Evolutionary conservation across 2,329 filamentous ascomycete species (phyloP).

Genomic region (Allantophomopsis cytisporea): DNA sequence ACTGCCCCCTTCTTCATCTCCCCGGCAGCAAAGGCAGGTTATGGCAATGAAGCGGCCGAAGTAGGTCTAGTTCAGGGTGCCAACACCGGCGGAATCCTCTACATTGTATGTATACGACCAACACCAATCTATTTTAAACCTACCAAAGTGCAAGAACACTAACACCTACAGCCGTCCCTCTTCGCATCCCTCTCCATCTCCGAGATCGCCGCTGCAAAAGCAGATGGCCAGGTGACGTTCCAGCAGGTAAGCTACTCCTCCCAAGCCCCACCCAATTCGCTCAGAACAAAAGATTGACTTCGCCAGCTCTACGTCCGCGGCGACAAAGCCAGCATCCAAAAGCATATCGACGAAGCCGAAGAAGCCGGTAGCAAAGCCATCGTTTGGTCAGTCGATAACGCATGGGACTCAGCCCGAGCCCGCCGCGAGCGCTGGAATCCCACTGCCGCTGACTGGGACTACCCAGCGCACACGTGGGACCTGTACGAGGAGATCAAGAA

Average conservation of each 20-base stretch:
- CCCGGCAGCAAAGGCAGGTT: conserved; percentile 28
- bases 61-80: conserved; percentile 30
- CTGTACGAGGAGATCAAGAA: conserved; percentile 21
- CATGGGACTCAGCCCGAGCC: too few species aligned
- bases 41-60: conserved; percentile 31
- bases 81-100: too few species aligned
- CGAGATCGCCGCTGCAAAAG: too few species aligned
- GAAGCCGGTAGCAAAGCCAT: conserved; percentile 11
- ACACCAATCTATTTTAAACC: too few species aligned
- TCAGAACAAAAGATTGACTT: too few species aligned
- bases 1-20: conserved; percentile 40
- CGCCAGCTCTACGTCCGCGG: conserved; percentile 2
- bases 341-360: conserved; percentile 9
- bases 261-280: too few species aligned
- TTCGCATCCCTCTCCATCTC: too few species aligned
- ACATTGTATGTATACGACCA: too few species aligned
- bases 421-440: conserved; percentile 8
- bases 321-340: conserved; percentile 4
- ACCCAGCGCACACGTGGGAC: conserved; percentile 13
- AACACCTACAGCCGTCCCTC: too few species aligned
- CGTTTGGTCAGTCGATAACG: conserved; percentile 11
- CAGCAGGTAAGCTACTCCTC: too few species aligned
- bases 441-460: conserved; percentile 1
- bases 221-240: too few species aligned
- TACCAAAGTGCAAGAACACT: too few species aligned